phyloP scores from a whole-genome alignment of 306 rosid species.

The Castanea crenata region DNA sequence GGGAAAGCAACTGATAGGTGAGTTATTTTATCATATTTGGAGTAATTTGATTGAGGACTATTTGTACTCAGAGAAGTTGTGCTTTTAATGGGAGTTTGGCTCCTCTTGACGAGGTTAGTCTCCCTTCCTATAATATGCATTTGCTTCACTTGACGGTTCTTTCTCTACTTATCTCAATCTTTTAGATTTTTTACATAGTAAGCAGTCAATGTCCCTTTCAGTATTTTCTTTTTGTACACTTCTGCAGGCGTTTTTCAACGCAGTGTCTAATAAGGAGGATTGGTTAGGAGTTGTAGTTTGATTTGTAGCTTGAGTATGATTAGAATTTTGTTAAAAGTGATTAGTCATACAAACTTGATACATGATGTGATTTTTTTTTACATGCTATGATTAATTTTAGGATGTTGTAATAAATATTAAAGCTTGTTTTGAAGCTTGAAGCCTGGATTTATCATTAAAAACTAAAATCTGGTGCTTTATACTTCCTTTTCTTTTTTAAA shows the following conservation, averaged over 20 bases:
- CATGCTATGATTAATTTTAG: slow-evolving; percentile 15
- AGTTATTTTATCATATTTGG: background rate
- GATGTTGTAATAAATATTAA: background rate
- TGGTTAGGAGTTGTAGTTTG: background rate
- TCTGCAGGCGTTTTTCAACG: background rate
- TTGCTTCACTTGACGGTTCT: background rate
- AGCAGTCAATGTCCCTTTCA: background rate
- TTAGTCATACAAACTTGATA: background rate
- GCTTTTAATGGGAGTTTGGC: background rate
- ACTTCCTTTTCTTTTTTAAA: background rate
- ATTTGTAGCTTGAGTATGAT: background rate
- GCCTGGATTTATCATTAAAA: background rate
- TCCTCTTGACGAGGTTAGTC: background rate
- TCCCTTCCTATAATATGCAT: too few species aligned
- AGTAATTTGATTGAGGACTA: background rate
- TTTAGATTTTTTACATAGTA: background rate
- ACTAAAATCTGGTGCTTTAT: background rate
- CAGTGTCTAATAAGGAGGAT: background rate
- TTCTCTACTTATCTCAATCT: background rate
- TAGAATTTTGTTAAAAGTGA: background rate
- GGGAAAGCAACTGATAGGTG: background rate
- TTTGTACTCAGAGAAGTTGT: background rate
- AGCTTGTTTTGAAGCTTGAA: background rate
- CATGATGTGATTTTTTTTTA: background rate
- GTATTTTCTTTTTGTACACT: background rate